These are phyloP conservation scores for Hymenoscyphus infarciens DNA, from an alignment of 2,329 filamentous ascomycete species.

Conservation along the genomic window DNA sequence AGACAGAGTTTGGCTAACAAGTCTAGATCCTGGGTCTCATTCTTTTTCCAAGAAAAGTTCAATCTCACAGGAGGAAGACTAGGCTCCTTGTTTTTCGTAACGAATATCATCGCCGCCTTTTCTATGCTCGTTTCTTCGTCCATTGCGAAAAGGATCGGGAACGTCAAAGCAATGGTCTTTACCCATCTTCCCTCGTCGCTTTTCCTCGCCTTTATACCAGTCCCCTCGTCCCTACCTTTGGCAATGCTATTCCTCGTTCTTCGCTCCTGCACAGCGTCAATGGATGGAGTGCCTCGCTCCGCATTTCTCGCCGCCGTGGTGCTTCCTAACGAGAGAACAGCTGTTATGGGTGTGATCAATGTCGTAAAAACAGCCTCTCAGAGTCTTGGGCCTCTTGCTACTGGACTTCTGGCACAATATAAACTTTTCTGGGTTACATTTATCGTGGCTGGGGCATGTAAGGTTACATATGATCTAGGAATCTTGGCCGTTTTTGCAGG, in stretches of 20 bases:
- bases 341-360: constrained; percentile 68
- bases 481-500: constrained; percentile 48
- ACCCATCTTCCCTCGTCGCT: constrained; percentile 68
- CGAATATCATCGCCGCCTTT: constrained; percentile 47
- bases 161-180: constrained; percentile 74
- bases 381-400: constrained; percentile 59
- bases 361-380: constrained; percentile 64
- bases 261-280: constrained; percentile 59
- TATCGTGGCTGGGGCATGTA: constrained; percentile 58
- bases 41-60: constrained; percentile 51
- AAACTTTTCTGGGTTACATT: constrained; percentile 61
- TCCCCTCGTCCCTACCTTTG: constrained; percentile 50
- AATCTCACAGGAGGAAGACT: constrained; percentile 47
- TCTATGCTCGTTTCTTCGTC: constrained; percentile 53
- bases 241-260: constrained; percentile 59
- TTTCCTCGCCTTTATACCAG: constrained; percentile 59
- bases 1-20: constrained; percentile 29
- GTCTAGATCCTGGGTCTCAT: constrained; percentile 57
- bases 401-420: constrained; percentile 57
- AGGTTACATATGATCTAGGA: constrained; percentile 57
- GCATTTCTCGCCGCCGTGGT: constrained; percentile 67
- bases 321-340: constrained; percentile 62
- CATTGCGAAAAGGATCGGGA: constrained; percentile 52
- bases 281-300: constrained; percentile 68
- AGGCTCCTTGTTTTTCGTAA: constrained; percentile 53